Evolutionary conservation across 345 rosid genomes (phyloP).

Genomic region (Turritis glabra): DNA sequence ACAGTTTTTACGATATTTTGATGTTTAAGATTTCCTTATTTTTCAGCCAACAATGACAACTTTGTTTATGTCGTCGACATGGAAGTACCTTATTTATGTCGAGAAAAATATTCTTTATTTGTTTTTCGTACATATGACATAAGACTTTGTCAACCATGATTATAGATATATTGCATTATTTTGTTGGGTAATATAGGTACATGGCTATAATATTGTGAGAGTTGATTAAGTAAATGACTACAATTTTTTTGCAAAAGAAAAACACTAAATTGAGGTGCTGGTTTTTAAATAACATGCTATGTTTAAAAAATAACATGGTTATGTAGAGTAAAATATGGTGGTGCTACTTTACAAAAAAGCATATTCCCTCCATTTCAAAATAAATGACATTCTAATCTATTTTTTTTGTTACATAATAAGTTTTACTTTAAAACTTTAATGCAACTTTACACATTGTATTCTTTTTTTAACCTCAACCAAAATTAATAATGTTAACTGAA

Average conservation of each 20-base stretch:
- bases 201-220: neutral
- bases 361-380: no score
- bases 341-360: neutral
- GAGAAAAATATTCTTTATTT: neutral
- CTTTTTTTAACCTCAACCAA: no score
- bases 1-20: neutral
- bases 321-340: neutral
- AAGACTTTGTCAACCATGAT: neutral
- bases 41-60: neutral
- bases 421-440: no score
- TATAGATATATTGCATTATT: neutral
- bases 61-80: neutral
- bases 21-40: neutral
- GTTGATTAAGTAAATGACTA: neutral
- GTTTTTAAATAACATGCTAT: neutral
- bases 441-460: no score
- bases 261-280: neutral
- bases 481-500: no score
- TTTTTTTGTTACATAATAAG: no score
- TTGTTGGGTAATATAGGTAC: neutral
- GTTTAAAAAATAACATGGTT: neutral
- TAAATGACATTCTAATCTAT: no score
- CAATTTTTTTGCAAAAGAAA: no score
- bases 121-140: neutral
- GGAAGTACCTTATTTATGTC: neutral